Evolutionary conservation across 805 yeast genomes (phyloP), one percentile per base, ranked within the genome.

Genomic region (Sporopachydermia quercuum): DNA sequence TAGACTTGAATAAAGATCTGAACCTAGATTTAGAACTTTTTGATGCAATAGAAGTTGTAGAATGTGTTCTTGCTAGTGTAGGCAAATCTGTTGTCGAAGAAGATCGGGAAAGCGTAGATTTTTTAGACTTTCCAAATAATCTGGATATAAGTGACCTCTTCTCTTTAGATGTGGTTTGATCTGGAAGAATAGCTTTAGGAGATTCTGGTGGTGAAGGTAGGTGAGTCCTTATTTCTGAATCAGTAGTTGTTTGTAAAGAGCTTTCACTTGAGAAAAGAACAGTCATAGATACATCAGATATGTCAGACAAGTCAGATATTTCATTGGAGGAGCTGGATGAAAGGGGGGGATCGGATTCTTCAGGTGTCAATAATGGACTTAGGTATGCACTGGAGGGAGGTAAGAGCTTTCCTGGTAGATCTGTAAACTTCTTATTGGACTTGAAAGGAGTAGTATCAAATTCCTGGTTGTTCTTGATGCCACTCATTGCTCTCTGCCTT

Each of bases 301-400:
- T 8, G n/a, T 23, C 30, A 8, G 30, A 23, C 30, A n/a, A 23
- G n/a, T 23, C 30, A 8, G 30, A 23, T 8, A 8, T n/a, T n/a
- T 23, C 30, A 23, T 8, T 8, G 30, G 30, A 8, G 8, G 30
- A 8, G n/a, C n/a, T n/a, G n/a, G n/a, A 8, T 8, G 8, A 8
- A 8, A 23, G n/a, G 8, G 30, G n/a, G 30, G n/a, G 13, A 23
- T 23, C 30, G n/a, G 30, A 23, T 8, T 8, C 30, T 8, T 23
- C 30, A 23, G 30, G 30, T 8, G 30, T 8, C 8, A n/a, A 8
- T n/a, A 23, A n/a, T 8, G 30, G 30, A 23, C 30, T 23, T 8
- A 23, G 30, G 30, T 23, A 23, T 8, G 30, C 30, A 23, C 30
- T 23, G 30, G 30, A 23, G n/a, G 30, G 30, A 23, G 30, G 30